Base-by-base conservation (phyloP, 805 yeast species). In the Pichia heedii region DNA sequence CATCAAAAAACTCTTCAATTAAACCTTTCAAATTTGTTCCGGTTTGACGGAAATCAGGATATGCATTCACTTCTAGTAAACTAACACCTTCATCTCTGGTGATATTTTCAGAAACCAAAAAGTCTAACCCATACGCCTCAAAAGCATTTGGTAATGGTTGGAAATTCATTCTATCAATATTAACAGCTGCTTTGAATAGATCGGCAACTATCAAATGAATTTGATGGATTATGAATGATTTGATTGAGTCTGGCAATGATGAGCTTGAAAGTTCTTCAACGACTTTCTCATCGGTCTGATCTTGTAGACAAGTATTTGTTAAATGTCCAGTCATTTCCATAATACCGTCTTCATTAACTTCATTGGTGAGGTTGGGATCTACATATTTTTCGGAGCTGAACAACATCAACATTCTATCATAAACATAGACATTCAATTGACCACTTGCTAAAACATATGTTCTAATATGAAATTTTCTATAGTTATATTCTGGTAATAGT, bases 21-120 rank as follows among this genome's bases (percentile, higher is more conserved):
- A 87, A 55, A 2, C 53, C 67, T 55, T 82, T 84, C 53, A 90
- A 67, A 8, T 74, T 82, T 15, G 67, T 74, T 16, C 98, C 98
- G 0, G 97, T 93, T 63, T 93, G 98, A 56, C 87, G 88, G 66
- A 93, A 93, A 58, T 93, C 98, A 1, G 98, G 98, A 57, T 82
- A 93, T 15, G 97, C 81, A 56, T 93, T 93, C 37, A 88, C 85
- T 61, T 93, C 97, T 35, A 90, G 64, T 22, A 93, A 57, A 37
- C 69, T 70, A 3, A 84, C 90, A 33, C 47, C 47, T 15, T 22
- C 29, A 2, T 37, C 29, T 30, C 5, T 33, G 13, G 70, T 59
- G 20, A 61, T 57, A 26, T 75, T 66, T 2, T 62, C 65, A 52
- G 78, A 80, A 16, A 93, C 84, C 43, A 93, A 62, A 60, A 88